Evolutionary conservation across 2,329 filamentous ascomycete genomes (phyloP).

Genomic region (Aschersonia sp.): DNA sequence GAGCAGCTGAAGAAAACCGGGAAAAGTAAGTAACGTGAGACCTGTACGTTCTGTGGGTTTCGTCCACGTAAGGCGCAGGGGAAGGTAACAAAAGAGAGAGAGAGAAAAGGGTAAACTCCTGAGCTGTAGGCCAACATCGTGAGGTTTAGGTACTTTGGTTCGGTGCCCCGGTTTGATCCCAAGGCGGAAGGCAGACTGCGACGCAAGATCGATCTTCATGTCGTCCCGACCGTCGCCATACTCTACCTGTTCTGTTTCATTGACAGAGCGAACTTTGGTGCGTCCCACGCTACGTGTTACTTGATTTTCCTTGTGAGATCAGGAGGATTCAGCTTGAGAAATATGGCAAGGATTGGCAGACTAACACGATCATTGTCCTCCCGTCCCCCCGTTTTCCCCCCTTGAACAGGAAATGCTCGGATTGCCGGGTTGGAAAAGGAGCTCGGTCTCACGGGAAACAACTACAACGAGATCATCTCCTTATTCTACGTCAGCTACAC

Average conservation of each 20-base stretch:
- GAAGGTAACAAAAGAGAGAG: too few relatives aligned
- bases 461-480: slow-evolving; percentile 55
- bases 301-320: neutral
- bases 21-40: neutral
- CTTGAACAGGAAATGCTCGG: slow-evolving; percentile 44
- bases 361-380: neutral
- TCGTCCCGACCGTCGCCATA: slow-evolving; percentile 50
- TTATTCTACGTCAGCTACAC: slow-evolving; percentile 63
- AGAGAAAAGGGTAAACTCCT: neutral
- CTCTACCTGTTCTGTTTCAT: slow-evolving; percentile 64
- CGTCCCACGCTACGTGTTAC: slow-evolving; percentile 5
- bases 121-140: neutral
- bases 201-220: slow-evolving; percentile 48
- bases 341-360: too few relatives aligned
- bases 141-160: neutral
- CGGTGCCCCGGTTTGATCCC: slow-evolving; percentile 37
- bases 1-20: too few relatives aligned
- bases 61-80: too few relatives aligned
- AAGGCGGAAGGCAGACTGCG: slow-evolving; percentile 42
- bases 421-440: slow-evolving; percentile 51
- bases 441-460: slow-evolving; percentile 41
- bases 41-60: too few relatives aligned
- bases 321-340: too few relatives aligned
- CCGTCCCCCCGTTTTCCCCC: neutral
- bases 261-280: slow-evolving; percentile 59